These are phyloP conservation scores for Allium fistulosum DNA, from an alignment of 106 monocot species.

Conservation along the genomic window DNA sequence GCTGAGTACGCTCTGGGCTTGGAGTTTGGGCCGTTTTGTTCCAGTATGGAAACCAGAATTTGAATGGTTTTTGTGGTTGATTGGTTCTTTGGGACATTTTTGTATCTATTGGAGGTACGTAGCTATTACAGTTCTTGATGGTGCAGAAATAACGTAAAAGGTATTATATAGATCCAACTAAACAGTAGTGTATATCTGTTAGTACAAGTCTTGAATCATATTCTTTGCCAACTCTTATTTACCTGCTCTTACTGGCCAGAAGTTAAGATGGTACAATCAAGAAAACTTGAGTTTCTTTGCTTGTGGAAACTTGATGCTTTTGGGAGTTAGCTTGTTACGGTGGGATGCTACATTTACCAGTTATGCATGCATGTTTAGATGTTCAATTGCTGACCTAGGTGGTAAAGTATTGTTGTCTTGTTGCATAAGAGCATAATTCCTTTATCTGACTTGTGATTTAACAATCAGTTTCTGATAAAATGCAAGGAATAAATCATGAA, in stretches of 20 bases:
- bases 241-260: too few species aligned
- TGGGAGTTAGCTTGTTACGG: neutral
- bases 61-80: slow-evolving; percentile 13
- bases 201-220: slow-evolving; percentile 5
- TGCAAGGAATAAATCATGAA: too few species aligned
- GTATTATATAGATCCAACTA: slow-evolving; percentile 6
- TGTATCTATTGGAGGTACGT: neutral
- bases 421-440: too few species aligned
- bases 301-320: neutral
- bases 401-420: too few species aligned
- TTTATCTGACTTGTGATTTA: too few species aligned
- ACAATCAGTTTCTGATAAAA: too few species aligned
- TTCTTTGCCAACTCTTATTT: neutral
- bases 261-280: neutral
- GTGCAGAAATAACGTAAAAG: neutral
- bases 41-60: slow-evolving; percentile 26
- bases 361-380: too few species aligned
- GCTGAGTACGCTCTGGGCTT: neutral
- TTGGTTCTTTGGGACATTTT: slow-evolving; percentile 15
- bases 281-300: neutral
- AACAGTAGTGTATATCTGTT: neutral
- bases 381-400: too few species aligned
- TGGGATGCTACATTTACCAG: neutral
- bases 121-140: too few species aligned
- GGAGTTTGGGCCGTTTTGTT: neutral